These are phyloP conservation scores for Jaapia argillacea DNA, from an alignment of 768 basidiomycete species.

Conservation along the genomic window DNA sequence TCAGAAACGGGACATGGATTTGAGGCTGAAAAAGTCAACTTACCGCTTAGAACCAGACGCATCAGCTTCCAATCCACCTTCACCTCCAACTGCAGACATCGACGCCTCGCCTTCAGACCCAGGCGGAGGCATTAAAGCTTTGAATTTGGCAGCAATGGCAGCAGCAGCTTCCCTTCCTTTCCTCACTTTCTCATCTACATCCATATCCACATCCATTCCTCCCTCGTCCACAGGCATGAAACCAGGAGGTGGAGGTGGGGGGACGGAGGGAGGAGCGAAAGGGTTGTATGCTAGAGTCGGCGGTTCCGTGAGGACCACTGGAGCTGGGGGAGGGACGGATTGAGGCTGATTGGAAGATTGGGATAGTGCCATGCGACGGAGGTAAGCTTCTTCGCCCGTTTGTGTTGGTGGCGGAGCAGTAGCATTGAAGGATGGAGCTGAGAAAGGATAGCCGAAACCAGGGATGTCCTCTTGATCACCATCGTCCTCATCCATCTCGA, in stretches of 20 bases:
- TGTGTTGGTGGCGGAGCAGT: conserved; percentile 18
- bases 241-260: conserved; percentile 42
- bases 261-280: conserved; percentile 51
- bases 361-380: conserved; percentile 51
- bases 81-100: too few species aligned
- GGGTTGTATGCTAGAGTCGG: conserved; percentile 59
- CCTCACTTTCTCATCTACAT: conserved; percentile 54
- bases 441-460: conserved; percentile 12
- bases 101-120: conserved; percentile 15
- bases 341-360: conserved; percentile 21
- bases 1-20: background rate
- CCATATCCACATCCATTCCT: too few species aligned
- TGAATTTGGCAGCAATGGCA: conserved; percentile 69
- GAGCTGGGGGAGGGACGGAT: conserved; percentile 11
- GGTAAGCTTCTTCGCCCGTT: conserved; percentile 62
- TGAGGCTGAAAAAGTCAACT: background rate
- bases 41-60: too few species aligned
- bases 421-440: conserved; percentile 1
- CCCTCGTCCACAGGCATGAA: conserved; percentile 22
- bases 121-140: conserved; percentile 37
- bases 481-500: background rate
- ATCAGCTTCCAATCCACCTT: too few species aligned
- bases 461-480: conserved; percentile 17
- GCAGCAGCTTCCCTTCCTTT: conserved; percentile 56
- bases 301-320: conserved; percentile 27